phyloP scores from a whole-genome alignment of 768 basidiomycete genomes.

The Suillus alpinus region DNA sequence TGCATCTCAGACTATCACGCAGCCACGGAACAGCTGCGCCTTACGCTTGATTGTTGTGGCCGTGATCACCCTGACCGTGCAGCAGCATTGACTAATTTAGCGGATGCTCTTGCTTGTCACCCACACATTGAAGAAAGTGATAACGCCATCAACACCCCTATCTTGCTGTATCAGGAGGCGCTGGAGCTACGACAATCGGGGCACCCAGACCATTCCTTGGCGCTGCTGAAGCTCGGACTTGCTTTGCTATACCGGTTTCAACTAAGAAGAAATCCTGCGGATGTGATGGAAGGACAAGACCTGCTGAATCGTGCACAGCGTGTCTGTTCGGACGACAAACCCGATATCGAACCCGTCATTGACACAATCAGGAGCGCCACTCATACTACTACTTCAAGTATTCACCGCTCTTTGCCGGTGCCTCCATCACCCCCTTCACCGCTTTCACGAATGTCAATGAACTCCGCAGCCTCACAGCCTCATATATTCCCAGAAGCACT shows the following conservation, averaged over 20 bases:
- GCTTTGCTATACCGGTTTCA: conserved; percentile 8
- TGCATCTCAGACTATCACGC: conserved; percentile 3
- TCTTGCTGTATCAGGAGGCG: conserved; percentile 7
- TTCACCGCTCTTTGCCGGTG: not conserved
- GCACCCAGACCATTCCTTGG: conserved; percentile 8
- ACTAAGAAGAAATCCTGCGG: not conserved
- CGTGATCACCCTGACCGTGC: not conserved
- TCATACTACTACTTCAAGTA: not conserved
- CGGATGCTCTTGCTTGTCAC: not conserved
- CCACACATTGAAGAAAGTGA: not conserved
- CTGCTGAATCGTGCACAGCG: not conserved
- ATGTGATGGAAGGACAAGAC: conserved; percentile 1
- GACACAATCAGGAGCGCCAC: not conserved
- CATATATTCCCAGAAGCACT: not conserved
- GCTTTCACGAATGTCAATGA: not conserved
- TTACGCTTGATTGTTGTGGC: conserved; percentile 6
- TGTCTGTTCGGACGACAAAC: not conserved
- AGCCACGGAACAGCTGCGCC: conserved; percentile 5
- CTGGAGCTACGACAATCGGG: conserved; percentile 7
- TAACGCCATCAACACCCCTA: not conserved
- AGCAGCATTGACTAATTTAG: conserved; percentile 12
- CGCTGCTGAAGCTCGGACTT: conserved; percentile 6
- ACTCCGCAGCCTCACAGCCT: not conserved
- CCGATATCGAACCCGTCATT: not conserved
- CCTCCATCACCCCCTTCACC: not conserved